Base-by-base conservation (phyloP, 140 eudicot genomes). In the Oenanthe javanica region DNA sequence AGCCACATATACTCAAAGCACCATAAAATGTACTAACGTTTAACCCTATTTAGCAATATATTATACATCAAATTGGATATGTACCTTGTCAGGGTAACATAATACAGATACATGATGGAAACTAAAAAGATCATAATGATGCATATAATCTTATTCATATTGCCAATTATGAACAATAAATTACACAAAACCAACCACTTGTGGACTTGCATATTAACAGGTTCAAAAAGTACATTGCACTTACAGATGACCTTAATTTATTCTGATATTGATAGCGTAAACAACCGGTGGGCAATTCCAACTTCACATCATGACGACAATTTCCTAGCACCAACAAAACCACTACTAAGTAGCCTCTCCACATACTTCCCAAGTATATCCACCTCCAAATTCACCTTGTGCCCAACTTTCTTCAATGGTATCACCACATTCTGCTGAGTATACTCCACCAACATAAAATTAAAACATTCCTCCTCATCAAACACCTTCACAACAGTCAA, bases 321-420 rank as follows among this genome's bases (percentile, higher is more conserved):
- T 71, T 84, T 92, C 15, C 82, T 80, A 49, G 89, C 80, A 48
- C 85, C 89, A 46, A 86, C 82, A 82, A 93, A 89, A 1, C 97
- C 97, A 61, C 86, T 82, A 76, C 87, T 85, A 1, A 93, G 90
- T 81, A 93, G 86, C 84, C 96, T 89, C 82, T 93, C 97, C 38
- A 90, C 97, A 82, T 93, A 93, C 55, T 93, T 93, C 10, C 97
- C 97, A 82, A 93, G 85, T 51, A 93, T 89, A 89, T 90, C 97
- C 52, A 90, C 97, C 86, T 93, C 97, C 86, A 93, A 79, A 86
- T 93, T 93, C 83, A 93, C 97, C 92, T 90, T 93, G 63, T 90
- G 88, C 79, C 97, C 97, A 47, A 93, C 81, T 55, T 86, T 90
- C 88, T 93, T 93, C 89, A 87, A 66, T 4, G 97, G 91, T 27